Evolutionary conservation across 1,139 yeast species (phyloP), one percentile per base, ranked within the genome.

Genomic region (Saccharomyces pastorianus): DNA sequence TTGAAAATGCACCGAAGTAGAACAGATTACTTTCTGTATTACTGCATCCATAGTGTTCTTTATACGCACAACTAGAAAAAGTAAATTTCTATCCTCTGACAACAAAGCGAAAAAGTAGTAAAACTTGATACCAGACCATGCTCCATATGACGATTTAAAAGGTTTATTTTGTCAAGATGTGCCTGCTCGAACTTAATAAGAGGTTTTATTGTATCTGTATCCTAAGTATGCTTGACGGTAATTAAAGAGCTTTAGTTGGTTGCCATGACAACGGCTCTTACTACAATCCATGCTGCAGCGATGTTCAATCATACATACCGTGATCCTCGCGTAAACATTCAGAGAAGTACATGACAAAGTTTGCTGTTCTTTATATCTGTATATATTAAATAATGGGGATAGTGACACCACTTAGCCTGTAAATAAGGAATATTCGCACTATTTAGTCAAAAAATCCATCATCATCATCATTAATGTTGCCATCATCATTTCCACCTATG

Each of bases 371-470:
- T 25, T 38, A 38, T 4, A 14, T 38, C 17, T 38, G 17, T n/a
- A 38, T 11, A 8, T 38, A 20, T 20, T 17, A 38, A 17, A 8
- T 17, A 38, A 38, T 38, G 23, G 9, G 44, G 17, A 17, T 38
- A 17, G 7, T 38, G 23, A 17, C 44, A n/a, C 44, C 25, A 38
- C 4, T 8, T 9, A 8, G 23, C 6, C 6, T 8, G 44, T 20
- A 38, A 46, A 53, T 50, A 50, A 47, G 52, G 25, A 34, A n/a
- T 25, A 44, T 42, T 44, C 20, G 48, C 14, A 38, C 11, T 29
- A n/a, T 32, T 61, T 58, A 75, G 55, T 73, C 76, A 58, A 74
- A 75, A 56, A 75, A 76, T 55, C 75, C 71, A 51, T 67, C 71
- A 48, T 67, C 70, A 47, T 67, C 73, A 50, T 78, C 84, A 59